Conservation (phyloP, 169 alveolate genomes). For the Perkinsus marinus region DNA sequence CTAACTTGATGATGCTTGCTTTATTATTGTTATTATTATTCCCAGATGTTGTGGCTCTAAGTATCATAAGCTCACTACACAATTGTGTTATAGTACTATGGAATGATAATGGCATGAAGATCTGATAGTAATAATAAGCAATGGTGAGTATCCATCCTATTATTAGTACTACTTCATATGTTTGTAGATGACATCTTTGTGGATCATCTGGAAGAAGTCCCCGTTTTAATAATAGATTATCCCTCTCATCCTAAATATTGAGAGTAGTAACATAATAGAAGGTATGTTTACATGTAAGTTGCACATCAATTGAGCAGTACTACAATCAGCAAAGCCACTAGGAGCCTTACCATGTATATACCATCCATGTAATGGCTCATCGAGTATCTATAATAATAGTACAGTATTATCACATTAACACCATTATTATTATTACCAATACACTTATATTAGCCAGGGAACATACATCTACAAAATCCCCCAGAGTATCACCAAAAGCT, state of each 20-base stretch:
- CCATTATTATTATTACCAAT: background rate
- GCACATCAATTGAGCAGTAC: background rate
- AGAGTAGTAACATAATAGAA: background rate
- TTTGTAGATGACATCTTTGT: background rate
- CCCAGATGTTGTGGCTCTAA: background rate
- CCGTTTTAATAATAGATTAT: background rate
- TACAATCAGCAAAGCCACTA: background rate
- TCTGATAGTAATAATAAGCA: background rate
- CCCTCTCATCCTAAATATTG: background rate
- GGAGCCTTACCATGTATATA: background rate
- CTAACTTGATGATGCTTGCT: background rate
- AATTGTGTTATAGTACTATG: background rate
- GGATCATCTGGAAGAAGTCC: background rate
- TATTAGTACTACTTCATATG: background rate
- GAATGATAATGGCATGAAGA: background rate
- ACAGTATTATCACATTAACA: background rate
- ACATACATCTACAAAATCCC: background rate
- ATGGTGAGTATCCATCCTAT: background rate
- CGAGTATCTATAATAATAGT: background rate
- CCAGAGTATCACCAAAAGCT: background rate
- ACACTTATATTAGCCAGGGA: background rate
- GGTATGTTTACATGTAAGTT: background rate
- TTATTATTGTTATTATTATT: background rate
- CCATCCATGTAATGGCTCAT: background rate
- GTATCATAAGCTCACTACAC: background rate